Percentiles rank a stretch among this genome's conserved stretches.
These are phyloP conservation scores for Leccinum incarnatum DNA, from an alignment of 768 basidiomycete species.

Conservation along the genomic window DNA sequence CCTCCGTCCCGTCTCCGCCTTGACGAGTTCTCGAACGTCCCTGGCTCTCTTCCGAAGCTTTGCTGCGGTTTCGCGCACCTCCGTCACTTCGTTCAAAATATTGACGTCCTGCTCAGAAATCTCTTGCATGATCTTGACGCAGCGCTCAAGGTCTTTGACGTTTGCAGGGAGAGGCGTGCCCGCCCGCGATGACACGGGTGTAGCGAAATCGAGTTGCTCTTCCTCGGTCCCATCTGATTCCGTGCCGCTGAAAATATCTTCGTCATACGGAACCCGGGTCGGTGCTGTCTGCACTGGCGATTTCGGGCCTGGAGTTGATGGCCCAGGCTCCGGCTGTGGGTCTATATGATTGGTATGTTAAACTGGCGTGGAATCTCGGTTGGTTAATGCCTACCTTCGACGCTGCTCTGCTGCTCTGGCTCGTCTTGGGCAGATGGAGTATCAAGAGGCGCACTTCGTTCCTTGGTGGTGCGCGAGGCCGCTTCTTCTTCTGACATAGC, in stretches of 20 bases:
- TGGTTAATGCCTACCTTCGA: conserved; percentile 1
- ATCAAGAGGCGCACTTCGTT: neutral
- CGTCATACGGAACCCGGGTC: neutral
- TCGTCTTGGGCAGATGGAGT: neutral
- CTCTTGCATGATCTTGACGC: conserved; percentile 27
- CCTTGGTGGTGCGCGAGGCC: neutral
- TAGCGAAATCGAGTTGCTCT: conserved; percentile 17
- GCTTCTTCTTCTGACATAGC: neutral
- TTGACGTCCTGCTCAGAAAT: conserved; percentile 19
- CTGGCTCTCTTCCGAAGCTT: conserved; percentile 19
- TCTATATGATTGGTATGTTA: neutral
- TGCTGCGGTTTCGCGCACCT: conserved; percentile 16
- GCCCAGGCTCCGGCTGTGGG: neutral
- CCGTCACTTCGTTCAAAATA: conserved; percentile 9
- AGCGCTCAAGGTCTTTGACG: conserved; percentile 18
- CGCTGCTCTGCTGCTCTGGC: neutral
- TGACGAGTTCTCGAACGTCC: conserved; percentile 22
- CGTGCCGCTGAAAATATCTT: conserved; percentile 17
- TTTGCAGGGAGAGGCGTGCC: conserved; percentile 20
- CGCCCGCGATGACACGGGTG: conserved; percentile 23
- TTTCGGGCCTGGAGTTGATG: neutral
- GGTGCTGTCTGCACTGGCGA: neutral
- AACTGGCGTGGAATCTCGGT: neutral
- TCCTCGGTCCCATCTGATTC: conserved; percentile 25
- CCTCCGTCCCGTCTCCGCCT: conserved; percentile 24